Percentiles rank a stretch among this genome's conserved stretches.
Evolutionary conservation across 495 filamentous ascomycete genomes (phyloP).

Genomic region (Tetracladium setigerum): DNA sequence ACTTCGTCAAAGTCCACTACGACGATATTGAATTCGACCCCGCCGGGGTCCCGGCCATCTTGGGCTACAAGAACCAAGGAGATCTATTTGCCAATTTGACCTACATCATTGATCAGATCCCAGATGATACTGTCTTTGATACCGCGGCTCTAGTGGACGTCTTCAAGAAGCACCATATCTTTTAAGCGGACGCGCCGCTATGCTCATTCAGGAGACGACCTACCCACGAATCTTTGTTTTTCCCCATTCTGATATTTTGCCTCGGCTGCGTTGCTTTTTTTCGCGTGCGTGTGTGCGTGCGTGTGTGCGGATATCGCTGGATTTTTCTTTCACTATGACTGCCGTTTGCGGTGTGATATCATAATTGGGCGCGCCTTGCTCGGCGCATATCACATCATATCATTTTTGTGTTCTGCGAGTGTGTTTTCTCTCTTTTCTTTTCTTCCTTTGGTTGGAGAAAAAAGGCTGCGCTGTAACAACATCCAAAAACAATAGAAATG

Average conservation of each 20-base stretch:
- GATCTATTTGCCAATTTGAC: constrained; percentile 88
- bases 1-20: constrained; percentile 87
- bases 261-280: constrained; percentile 20
- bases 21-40: constrained; percentile 93
- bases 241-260: constrained; percentile 12
- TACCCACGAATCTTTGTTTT: not conserved
- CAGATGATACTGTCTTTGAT: constrained; percentile 50
- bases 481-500: too few relatives aligned
- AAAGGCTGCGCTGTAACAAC: too few relatives aligned
- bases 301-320: too few relatives aligned
- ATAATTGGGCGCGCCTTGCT: too few relatives aligned
- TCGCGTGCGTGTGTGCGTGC: too few relatives aligned
- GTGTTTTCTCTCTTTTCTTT: too few relatives aligned
- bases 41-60: constrained; percentile 77
- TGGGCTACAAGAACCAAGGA: constrained; percentile 78
- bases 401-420: too few relatives aligned
- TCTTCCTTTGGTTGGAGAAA: too few relatives aligned
- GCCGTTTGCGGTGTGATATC: too few relatives aligned
- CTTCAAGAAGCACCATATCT: constrained; percentile 36
- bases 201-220: not conserved
- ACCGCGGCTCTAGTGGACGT: constrained; percentile 39
- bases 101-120: constrained; percentile 79
- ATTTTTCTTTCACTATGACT: too few relatives aligned
- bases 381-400: too few relatives aligned
- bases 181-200: constrained; percentile 25